A percentile compares a stretch with the other conserved stretches of the same genome.
phyloP scores from a whole-genome alignment of 2,329 filamentous ascomycete species.

The Xylariaceae sp. region DNA sequence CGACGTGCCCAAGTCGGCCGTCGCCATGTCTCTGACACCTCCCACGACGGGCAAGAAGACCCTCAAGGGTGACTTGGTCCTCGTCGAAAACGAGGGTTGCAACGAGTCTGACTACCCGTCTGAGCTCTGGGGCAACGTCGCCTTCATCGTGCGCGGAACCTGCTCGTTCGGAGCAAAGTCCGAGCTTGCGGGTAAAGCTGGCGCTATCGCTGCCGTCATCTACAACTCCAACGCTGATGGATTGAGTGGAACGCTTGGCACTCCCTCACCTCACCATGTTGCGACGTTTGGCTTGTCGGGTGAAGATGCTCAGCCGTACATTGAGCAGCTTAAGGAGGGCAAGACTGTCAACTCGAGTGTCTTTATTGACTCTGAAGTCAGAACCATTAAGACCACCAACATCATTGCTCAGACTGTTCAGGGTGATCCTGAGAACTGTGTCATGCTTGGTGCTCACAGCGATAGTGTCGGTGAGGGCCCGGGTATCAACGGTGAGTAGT shows the following conservation, averaged over 20 bases:
- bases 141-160: conserved; percentile 62
- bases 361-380: conserved; percentile 55
- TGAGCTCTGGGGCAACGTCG: conserved; percentile 57
- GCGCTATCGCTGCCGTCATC: conserved; percentile 65
- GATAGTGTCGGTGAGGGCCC: conserved; percentile 59
- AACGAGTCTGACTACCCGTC: conserved; percentile 57
- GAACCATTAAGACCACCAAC: conserved; percentile 51
- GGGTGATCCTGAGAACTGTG: conserved; percentile 56
- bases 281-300: conserved; percentile 64
- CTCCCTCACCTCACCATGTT: conserved; percentile 53
- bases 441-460: conserved; percentile 61
- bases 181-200: conserved; percentile 59
- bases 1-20: conserved; percentile 44
- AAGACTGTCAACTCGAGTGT: conserved; percentile 49
- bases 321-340: conserved; percentile 49
- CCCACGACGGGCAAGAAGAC: conserved; percentile 55
- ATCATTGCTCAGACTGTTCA: conserved; percentile 57
- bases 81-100: conserved; percentile 60
- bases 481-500: conserved; percentile 66
- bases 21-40: conserved; percentile 61
- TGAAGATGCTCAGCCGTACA: conserved; percentile 51
- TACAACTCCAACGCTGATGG: conserved; percentile 65
- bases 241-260: conserved; percentile 64
- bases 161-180: conserved; percentile 72
- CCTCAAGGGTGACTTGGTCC: conserved; percentile 55